phyloP scores from a whole-genome alignment of 179 eudicot species.

The Camellia oleifera region DNA sequence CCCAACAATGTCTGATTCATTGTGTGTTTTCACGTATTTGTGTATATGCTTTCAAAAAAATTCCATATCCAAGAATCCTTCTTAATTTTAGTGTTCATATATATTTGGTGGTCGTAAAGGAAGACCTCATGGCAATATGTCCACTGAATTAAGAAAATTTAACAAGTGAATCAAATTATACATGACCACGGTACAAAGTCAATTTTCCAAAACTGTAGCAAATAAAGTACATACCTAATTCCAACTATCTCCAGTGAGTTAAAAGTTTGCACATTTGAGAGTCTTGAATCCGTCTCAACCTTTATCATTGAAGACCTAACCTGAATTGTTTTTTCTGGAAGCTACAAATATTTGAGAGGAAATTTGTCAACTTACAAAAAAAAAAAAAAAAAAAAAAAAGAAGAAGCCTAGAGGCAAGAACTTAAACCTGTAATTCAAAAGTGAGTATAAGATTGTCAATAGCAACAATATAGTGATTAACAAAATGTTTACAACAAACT shows the following conservation, averaged over 20 bases:
- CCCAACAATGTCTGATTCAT: too few species aligned
- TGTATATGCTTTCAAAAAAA: neutral
- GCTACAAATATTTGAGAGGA: slow-evolving; percentile 31
- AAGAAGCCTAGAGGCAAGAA: neutral
- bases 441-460: neutral
- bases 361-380: slow-evolving; percentile 5
- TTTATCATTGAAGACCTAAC: slow-evolving; percentile 86
- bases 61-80: neutral
- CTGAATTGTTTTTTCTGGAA: slow-evolving; percentile 46
- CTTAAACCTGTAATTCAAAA: neutral
- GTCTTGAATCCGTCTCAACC: slow-evolving; percentile 41
- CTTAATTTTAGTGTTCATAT: neutral
- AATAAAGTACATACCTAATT: slow-evolving; percentile 46
- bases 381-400: neutral
- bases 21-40: neutral
- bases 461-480: neutral
- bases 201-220: slow-evolving; percentile 2
- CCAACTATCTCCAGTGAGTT: slow-evolving; percentile 70
- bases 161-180: neutral
- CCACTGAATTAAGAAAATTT: neutral
- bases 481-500: neutral
- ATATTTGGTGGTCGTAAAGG: neutral
- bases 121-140: neutral
- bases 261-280: slow-evolving; percentile 28
- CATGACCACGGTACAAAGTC: neutral